Conservation (phyloP, 805 yeast species). For the Ogataea minuta region DNA sequence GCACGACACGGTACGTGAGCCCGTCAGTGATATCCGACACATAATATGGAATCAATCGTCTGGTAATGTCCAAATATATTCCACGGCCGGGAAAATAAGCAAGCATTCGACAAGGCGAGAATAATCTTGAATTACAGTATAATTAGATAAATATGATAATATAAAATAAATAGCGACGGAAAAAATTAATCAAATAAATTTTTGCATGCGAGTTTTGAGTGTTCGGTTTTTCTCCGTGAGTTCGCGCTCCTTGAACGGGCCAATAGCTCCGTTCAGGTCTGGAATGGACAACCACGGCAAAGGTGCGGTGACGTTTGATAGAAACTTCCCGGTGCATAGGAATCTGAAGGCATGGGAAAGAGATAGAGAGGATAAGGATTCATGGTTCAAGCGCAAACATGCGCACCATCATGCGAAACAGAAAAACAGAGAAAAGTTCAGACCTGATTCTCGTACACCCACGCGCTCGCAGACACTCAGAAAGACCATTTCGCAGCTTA, state of each 20-base stretch:
- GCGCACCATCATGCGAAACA: constrained; percentile 63
- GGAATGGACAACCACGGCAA: constrained; percentile 1
- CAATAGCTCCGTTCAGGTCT: constrained; percentile 31
- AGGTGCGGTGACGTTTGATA: constrained; percentile 36
- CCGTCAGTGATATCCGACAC: constrained; percentile 81
- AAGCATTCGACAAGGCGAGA: constrained; percentile 1
- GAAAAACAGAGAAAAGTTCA: constrained; percentile 18
- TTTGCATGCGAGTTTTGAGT: constrained; percentile 1
- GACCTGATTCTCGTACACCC: neutral
- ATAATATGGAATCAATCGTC: constrained; percentile 61
- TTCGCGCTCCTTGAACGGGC: constrained; percentile 13
- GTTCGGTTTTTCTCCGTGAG: neutral
- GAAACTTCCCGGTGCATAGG: constrained; percentile 40
- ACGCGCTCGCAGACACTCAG: constrained; percentile 11
- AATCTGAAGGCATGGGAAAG: constrained; percentile 64
- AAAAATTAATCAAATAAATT: neutral
- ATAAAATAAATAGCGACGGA: neutral
- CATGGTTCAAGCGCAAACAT: constrained; percentile 58
- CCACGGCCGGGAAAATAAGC: constrained; percentile 42
- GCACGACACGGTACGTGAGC: constrained; percentile 80
- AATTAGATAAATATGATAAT: constrained; percentile 1
- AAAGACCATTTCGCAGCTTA: constrained; percentile 16
- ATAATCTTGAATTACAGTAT: neutral
- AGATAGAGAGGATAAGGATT: constrained; percentile 58
- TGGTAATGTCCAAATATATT: constrained; percentile 48